Conservation (phyloP, 1,284 basidiomycete genomes). For the Peniophora sp. region DNA sequence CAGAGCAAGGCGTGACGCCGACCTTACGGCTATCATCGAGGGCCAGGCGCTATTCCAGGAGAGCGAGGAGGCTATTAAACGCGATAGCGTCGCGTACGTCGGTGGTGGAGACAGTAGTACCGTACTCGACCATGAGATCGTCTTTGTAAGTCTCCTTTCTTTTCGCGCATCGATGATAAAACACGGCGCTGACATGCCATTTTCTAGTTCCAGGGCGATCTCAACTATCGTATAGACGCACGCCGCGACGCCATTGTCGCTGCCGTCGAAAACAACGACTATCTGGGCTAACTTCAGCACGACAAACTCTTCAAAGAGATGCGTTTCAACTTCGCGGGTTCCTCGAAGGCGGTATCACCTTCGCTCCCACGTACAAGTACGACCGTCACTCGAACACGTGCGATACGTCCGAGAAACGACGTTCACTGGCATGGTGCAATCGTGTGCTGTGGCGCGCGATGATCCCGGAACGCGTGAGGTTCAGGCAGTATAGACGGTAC, state of each 20-base stretch:
- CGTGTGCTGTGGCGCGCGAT: conserved; percentile 79
- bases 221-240: conserved; percentile 94
- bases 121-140: conserved; percentile 91
- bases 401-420: conserved; percentile 83
- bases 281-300: conserved; percentile 58
- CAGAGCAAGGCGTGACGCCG: conserved; percentile 83
- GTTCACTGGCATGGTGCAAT: conserved; percentile 95
- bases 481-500: conserved; percentile 68
- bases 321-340: conserved; percentile 80
- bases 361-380: conserved; percentile 95
- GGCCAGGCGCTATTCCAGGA: conserved; percentile 66
- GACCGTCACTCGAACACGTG: conserved; percentile 73
- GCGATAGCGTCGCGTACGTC: conserved; percentile 64
- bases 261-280: conserved; percentile 59
- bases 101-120: conserved; percentile 93
- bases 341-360: conserved; percentile 74
- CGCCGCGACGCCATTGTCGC: conserved; percentile 75
- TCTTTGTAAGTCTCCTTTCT: conserved; percentile 65
- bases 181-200: background rate
- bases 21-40: conserved; percentile 81
- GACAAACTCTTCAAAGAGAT: conserved; percentile 92
- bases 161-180: background rate
- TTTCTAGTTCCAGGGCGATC: conserved; percentile 64
- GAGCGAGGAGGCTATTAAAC: conserved; percentile 21
- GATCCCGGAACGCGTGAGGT: conserved; percentile 46